phyloP scores from a whole-genome alignment of 257 asterid species.

The Nicotiana sylvestris region DNA sequence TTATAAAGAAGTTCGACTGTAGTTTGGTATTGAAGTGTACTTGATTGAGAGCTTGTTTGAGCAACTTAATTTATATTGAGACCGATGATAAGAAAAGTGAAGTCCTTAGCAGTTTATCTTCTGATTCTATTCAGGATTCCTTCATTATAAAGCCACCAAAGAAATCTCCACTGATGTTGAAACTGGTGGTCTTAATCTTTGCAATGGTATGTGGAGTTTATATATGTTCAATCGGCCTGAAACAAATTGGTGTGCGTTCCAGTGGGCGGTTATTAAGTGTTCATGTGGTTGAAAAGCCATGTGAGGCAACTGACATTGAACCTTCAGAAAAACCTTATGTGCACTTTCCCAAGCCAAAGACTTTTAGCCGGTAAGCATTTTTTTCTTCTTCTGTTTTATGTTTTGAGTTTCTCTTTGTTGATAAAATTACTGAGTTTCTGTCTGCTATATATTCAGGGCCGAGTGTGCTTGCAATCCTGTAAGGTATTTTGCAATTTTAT shows the following conservation, averaged over 20 bases:
- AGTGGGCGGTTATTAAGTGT: slow-evolving; percentile 33
- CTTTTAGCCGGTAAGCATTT: slow-evolving; percentile 62
- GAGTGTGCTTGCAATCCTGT: slow-evolving; percentile 89
- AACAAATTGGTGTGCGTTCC: slow-evolving; percentile 45
- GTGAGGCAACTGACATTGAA: slow-evolving; percentile 42
- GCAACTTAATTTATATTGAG: neutral
- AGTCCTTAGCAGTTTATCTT: slow-evolving; percentile 6
- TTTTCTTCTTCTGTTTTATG: neutral
- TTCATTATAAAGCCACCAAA: slow-evolving; percentile 50
- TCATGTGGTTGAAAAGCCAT: slow-evolving; percentile 48
- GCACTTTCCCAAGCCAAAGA: slow-evolving; percentile 77
- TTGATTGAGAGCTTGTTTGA: neutral
- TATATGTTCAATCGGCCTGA: slow-evolving; percentile 65
- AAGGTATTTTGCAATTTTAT: slow-evolving; percentile 73
- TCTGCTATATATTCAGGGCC: slow-evolving; percentile 37
- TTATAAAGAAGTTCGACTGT: no score
- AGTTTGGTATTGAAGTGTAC: neutral
- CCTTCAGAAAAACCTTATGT: slow-evolving; percentile 55
- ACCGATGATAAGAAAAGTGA: neutral
- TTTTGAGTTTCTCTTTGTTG: slow-evolving; percentile 3
- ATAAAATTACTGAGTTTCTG: slow-evolving; percentile 5
- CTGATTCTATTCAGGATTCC: slow-evolving; percentile 52
- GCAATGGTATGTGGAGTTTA: slow-evolving; percentile 79
- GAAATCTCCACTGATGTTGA: slow-evolving; percentile 51
- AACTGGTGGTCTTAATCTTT: slow-evolving; percentile 68